Base-by-base conservation (phyloP, 352 stramenopile genomes). In the Phytophthora boehmeriae region DNA sequence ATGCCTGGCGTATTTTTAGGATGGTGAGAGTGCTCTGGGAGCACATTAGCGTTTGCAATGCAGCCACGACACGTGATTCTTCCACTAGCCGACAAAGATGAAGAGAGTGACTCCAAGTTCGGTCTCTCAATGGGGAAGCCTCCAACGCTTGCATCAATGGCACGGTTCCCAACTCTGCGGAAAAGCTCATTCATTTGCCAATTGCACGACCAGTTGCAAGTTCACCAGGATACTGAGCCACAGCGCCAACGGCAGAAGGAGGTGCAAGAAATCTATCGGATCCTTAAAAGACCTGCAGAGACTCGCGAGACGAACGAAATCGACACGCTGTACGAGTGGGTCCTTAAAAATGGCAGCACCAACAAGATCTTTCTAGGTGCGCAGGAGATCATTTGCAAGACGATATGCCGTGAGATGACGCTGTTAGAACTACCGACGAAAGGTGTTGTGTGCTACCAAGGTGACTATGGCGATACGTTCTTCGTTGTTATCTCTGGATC, bases 381-480 rank as follows among this genome's bases (percentile, higher is more conserved):
- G 4, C 86, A 94, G 66, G 86, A 94, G 50, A 90, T 94, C 52
- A 92, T 94, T 60, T 94, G 86, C 66, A 94, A 93, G 59, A 93
- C 83, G 14, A 94, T 94, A 61, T 94, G 86, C 59, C 78, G 86
- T n/a, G 86, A 94, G 56, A 92, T 94, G 83, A 94, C 81, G 28
- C 68, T 94, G 36, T 66, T 91, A 9, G 82, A 90, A 39, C 57
- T 92, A 14, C 80, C 83, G 1, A 20, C 72, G 5, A 71, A 80
- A 46, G 85, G 76, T 8, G 68, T 90, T 14, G 83, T 94, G 28
- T 94, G 86, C 58, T 90, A 88, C 35, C 86, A 94, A 71, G 86
- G 86, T 11, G 86, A 94, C 67, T 94, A 89, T 34, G 86, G 86
- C 2, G 86, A 94, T 52, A 84, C 86, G 5, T 92, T 94, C 51